Base-by-base conservation (phyloP, 2,329 filamentous ascomycete species). In the Colletotrichum simmondsii region DNA sequence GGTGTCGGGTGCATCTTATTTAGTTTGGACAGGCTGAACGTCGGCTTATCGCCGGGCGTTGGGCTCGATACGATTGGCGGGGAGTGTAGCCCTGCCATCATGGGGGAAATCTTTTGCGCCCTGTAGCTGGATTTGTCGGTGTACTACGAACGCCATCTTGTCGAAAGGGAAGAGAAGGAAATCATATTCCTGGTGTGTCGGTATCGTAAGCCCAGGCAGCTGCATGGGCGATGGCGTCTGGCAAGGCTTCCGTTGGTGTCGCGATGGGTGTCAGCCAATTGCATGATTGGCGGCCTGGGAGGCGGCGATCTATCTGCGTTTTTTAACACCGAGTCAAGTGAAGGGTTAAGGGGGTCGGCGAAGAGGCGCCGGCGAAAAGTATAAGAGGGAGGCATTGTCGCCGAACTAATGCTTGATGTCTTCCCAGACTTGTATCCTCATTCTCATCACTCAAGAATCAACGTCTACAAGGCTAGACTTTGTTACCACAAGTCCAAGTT, bases 1-100 rank as follows among this genome's bases (percentile, higher is more conserved):
- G 37, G 16, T 5, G 12, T 16, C 5, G 14, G 37, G 12, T 42
- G 12, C 37, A 14, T 42, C 30, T 16, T 42, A 7, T 19, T 42
- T 5, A 42, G 22, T 12, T 12, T 16, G 26, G 16, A 66, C 6
- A 37, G 57, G 32, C 12, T 5, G 49, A 37, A 35, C 22, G 42
- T 65, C 61, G 67, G 67, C 35, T 65, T 24, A 37, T 59, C 67
- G 61, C 53, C 61, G 52, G 63, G 5, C 19, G 19, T 14, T n/a
- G 5, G n/a, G 3, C 14, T 5, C 2, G 7, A 24, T 28, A 16
- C 22, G 16, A 57, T 65, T 65, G 67, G 61, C 46, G 35, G 8
- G 8, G 37, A 16, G 24, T 42, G 14, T 7, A 42, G 37, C 5
- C 22, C 10, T 28, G 14, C 22, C n/a, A 12, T 4, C n/a, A 12